These are phyloP conservation scores for Pichia paraexigua DNA, from an alignment of 805 yeast species.

Conservation along the genomic window DNA sequence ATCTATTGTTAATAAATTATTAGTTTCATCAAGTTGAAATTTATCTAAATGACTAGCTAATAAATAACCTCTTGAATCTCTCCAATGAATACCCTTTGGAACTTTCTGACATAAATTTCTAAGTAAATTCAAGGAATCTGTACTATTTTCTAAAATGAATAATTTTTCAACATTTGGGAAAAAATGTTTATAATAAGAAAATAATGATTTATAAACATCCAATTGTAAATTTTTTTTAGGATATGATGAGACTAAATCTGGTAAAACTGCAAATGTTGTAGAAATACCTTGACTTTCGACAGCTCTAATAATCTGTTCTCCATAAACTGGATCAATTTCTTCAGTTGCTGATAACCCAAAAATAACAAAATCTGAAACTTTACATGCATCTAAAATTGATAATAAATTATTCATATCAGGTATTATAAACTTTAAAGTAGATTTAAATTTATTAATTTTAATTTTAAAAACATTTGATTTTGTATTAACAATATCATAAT, in stretches of 20 bases:
- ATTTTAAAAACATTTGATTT: conserved; percentile 42
- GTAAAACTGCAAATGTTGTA: conserved; percentile 67
- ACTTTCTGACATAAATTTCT: conserved; percentile 76
- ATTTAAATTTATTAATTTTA: conserved; percentile 58
- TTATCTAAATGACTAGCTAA: conserved; percentile 56
- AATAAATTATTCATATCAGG: conserved; percentile 64
- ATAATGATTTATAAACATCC: conserved; percentile 57
- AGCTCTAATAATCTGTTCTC: conserved; percentile 86
- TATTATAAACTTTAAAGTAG: conserved; percentile 63
- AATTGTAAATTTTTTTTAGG: conserved; percentile 70
- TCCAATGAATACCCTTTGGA: conserved; percentile 83
- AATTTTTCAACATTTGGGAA: conserved; percentile 77
- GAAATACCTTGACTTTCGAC: conserved; percentile 90
- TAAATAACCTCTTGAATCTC: conserved; percentile 85
- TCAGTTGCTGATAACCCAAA: conserved; percentile 82
- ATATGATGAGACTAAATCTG: conserved; percentile 59
- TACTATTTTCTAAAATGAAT: conserved; percentile 54
- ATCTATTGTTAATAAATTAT: conserved; percentile 48
- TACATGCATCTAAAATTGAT: conserved; percentile 75
- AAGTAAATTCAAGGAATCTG: conserved; percentile 67
- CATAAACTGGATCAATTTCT: conserved; percentile 72
- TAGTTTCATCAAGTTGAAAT: conserved; percentile 20
- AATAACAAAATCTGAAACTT: conserved; percentile 80
- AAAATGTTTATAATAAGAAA: conserved; percentile 63
- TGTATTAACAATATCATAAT: conserved; percentile 26